Evolutionary conservation across 2,329 filamentous ascomycete genomes (phyloP).

Genomic region (Simplicillium sp.): DNA sequence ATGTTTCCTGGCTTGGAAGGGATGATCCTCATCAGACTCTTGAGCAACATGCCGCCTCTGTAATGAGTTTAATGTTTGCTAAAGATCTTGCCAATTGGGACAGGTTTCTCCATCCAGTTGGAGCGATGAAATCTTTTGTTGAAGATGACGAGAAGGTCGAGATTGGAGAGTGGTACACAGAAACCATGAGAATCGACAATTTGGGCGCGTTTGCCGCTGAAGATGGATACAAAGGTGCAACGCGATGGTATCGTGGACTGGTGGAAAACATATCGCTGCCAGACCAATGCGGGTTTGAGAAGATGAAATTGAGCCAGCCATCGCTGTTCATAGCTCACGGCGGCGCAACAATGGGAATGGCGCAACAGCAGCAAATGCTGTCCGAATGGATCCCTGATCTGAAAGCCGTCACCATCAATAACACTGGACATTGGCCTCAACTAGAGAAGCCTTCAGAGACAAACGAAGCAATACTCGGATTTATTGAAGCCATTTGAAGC

Average conservation of each 20-base stretch:
- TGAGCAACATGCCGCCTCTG: conserved; percentile 13
- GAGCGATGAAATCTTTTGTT: conserved; percentile 18
- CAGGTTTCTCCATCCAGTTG: conserved; percentile 16
- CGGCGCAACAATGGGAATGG: conserved; percentile 6
- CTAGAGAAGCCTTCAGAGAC: conserved; percentile 16
- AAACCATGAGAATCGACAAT: conserved; percentile 13
- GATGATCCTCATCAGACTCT: conserved; percentile 10
- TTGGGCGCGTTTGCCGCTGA: conserved; percentile 10
- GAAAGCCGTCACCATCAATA: conserved; percentile 21
- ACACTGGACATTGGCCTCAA: conserved; percentile 23
- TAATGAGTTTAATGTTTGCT: conserved; percentile 20
- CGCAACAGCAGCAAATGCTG: conserved; percentile 16
- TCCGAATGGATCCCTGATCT: conserved; percentile 20
- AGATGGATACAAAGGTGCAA: conserved; percentile 19
- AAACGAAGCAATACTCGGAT: conserved; percentile 14
- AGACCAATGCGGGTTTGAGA: conserved; percentile 14
- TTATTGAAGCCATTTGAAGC: conserved; percentile 3
- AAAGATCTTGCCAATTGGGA: conserved; percentile 14
- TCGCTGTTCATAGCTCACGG: conserved; percentile 14
- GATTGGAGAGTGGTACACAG: conserved; percentile 16
- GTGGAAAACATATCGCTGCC: conserved; percentile 14
- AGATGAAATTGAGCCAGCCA: conserved; percentile 10
- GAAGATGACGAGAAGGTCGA: conserved; percentile 9
- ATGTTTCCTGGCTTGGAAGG: conserved; percentile 17
- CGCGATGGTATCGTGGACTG: conserved; percentile 21